Evolutionary conservation across 148 eudicot genomes (phyloP), one percentile per base, ranked within the genome.

Genomic region (Silene latifolia): DNA sequence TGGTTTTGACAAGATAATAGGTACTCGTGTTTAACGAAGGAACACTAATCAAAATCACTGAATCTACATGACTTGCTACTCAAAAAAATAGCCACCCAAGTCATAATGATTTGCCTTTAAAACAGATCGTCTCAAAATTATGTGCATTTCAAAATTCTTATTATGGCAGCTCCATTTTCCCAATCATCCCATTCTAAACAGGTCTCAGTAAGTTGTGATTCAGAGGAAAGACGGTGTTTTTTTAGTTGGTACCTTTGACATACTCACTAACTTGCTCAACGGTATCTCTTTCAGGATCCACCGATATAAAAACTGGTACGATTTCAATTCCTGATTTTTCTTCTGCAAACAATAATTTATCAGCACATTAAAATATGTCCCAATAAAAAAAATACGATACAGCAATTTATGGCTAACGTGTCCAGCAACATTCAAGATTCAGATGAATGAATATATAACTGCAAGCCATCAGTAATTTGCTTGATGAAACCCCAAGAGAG

Each of bases 231-330:
- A 3, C 56, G 17, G 4, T 4, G 14, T 48, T 24, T 39, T 20
- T 60, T 39, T 39, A 39, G 68, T 24, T 75, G 35, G 75, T 61
- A 88, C 98, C 98, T 88, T 89, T 83, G 47, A 94, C 90, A 75
- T 94, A 94, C 72, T 91, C 97, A 48, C 80, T 79, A 70, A 94
- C 98, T 89, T 94, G 98, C 86, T 94, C 97, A 78, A 94, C 96
- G 19, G 88, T 91, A 79, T 94, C 98, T 82, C 98, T 88, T 80
- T 94, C 98, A 25, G 98, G 98, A 85, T 94, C 98, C 81, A 94
- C 98, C 63, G 98, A 91, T 76, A 94, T 85, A 77, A 94, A 94
- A 63, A 94, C 85, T 4, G 98, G 97, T 72, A 91, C 87, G 8
- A 94, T 87, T 75, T 94, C 90, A 58, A 91, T 73, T 21, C 93